Conservation (phyloP, 352 stramenopile species). For the Sclerospora graminicola region DNA sequence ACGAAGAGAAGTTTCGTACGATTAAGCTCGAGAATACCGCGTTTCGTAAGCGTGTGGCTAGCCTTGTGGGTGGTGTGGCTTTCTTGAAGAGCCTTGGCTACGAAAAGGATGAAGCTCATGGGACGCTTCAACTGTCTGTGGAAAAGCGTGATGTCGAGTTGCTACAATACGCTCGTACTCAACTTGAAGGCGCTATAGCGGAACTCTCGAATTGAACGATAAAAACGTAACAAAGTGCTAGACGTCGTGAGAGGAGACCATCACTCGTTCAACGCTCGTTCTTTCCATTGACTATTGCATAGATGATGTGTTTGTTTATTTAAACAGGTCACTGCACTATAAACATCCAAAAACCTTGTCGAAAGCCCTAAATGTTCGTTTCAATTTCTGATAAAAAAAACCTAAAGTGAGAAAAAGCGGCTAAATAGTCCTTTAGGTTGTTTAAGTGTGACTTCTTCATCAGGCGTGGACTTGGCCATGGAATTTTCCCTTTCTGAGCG, state of each 20-base stretch:
- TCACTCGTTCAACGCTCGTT: not conserved
- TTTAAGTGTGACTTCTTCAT: conserved; percentile 13
- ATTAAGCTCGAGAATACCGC: conserved; percentile 88
- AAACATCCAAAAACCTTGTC: not conserved
- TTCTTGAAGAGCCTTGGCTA: conserved; percentile 86
- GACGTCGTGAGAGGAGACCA: conserved; percentile 15
- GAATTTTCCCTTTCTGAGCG: conserved; percentile 12
- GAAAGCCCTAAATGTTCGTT: too few species aligned
- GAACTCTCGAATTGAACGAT: conserved; percentile 41
- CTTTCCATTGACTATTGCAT: not conserved
- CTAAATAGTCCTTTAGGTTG: conserved; percentile 50
- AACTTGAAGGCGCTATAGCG: conserved; percentile 48
- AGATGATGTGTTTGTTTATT: not conserved
- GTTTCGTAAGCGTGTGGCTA: conserved; percentile 84
- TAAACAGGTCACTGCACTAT: not conserved
- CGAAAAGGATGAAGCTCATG: conserved; percentile 69
- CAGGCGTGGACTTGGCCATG: conserved; percentile 3
- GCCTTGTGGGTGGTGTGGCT: conserved; percentile 70
- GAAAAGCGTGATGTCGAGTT: conserved; percentile 53
- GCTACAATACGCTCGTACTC: conserved; percentile 45
- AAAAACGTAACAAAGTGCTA: conserved; percentile 14
- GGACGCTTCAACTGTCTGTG: conserved; percentile 48
- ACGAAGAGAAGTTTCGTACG: conserved; percentile 85
- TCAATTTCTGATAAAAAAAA: conserved; percentile 3
- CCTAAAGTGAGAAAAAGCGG: conserved; percentile 62